Evolutionary conservation across 345 rosid species (phyloP).

Genomic region (Laguncularia racemosa): DNA sequence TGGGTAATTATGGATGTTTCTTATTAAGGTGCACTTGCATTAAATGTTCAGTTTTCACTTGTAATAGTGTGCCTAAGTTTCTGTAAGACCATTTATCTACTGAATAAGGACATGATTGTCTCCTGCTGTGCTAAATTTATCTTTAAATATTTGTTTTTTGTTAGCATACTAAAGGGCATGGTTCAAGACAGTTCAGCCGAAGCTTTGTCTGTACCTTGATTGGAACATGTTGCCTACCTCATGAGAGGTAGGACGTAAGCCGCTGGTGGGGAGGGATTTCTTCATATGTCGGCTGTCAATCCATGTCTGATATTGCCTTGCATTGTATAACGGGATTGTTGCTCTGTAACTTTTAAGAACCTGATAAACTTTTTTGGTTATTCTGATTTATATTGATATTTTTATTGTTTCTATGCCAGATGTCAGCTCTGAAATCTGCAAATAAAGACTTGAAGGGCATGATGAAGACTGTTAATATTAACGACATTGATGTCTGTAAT

Average conservation of each 20-base stretch:
- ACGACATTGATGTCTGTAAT: slow-evolving; percentile 63
- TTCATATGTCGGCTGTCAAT: background rate
- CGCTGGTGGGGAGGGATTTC: slow-evolving; percentile 1
- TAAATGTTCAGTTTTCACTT: too few relatives aligned
- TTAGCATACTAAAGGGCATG: slow-evolving; percentile 26
- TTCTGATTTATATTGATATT: background rate
- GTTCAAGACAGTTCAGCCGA: slow-evolving; percentile 31
- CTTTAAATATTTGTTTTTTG: slow-evolving; percentile 25
- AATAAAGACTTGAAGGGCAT: slow-evolving; percentile 88
- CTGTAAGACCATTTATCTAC: background rate
- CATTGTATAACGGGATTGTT: background rate
- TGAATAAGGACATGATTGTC: background rate
- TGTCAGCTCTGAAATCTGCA: slow-evolving; percentile 81
- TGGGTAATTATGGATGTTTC: too few relatives aligned
- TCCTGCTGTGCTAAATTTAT: slow-evolving; percentile 6
- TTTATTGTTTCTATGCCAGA: slow-evolving; percentile 34
- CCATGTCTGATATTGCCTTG: background rate
- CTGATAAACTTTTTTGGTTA: background rate
- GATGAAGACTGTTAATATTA: slow-evolving; percentile 92
- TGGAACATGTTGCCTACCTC: slow-evolving; percentile 53
- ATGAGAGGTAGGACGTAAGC: slow-evolving; percentile 26
- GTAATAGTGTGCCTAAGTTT: slow-evolving; percentile 1
- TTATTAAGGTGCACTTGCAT: too few relatives aligned
- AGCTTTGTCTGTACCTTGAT: slow-evolving; percentile 27
- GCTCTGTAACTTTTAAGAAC: slow-evolving; percentile 3